phyloP scores from a whole-genome alignment of 345 rosid genomes.

The Triadica sebifera region DNA sequence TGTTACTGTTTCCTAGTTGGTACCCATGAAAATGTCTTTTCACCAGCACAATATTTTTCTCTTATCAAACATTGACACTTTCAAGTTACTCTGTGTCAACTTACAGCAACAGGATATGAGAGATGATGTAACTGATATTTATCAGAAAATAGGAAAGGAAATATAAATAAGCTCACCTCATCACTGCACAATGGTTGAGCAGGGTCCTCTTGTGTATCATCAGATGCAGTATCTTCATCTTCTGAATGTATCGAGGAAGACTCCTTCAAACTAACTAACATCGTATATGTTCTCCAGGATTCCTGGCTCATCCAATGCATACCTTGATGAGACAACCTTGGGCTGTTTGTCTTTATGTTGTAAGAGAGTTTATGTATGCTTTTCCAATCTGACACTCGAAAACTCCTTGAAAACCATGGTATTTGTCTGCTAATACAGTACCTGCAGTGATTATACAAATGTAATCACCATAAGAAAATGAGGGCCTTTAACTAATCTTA shows the following conservation, averaged over 20 bases:
- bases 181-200: constrained; percentile 51
- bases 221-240: constrained; percentile 33
- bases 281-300: constrained; percentile 37
- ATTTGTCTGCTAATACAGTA: constrained; percentile 42
- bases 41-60: neutral
- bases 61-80: neutral
- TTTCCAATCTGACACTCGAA: constrained; percentile 29
- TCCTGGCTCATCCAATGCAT: constrained; percentile 27
- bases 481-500: neutral
- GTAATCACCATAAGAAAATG: neutral
- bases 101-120: neutral
- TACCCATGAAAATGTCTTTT: neutral
- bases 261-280: constrained; percentile 49
- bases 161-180: constrained; percentile 40
- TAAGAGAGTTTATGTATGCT: constrained; percentile 21
- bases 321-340: constrained; percentile 23
- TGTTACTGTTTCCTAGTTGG: neutral
- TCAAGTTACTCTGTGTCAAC: neutral
- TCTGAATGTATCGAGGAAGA: constrained; percentile 35
- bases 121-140: neutral
- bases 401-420: constrained; percentile 38
- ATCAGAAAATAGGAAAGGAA: neutral
- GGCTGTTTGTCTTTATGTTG: constrained; percentile 17
- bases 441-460: constrained; percentile 21
- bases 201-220: constrained; percentile 39